Evolutionary conservation across 495 filamentous ascomycete genomes (phyloP).

Genomic region (Lasiosphaeris hirsuta): DNA sequence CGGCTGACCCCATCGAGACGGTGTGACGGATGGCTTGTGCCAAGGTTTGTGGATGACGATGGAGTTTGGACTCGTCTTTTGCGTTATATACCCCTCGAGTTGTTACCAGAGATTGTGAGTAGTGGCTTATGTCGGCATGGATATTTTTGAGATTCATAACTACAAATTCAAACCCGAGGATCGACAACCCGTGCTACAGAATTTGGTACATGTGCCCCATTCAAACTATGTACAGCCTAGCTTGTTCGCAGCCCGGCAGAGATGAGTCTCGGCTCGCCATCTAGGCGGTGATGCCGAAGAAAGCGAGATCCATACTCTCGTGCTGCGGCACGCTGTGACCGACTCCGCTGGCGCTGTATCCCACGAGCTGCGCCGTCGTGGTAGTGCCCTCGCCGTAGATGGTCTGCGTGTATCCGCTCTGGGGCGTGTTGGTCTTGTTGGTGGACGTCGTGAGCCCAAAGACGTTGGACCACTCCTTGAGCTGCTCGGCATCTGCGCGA

Average conservation of each 20-base stretch:
- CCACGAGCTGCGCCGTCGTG: constrained; percentile 43
- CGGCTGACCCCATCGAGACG: neutral
- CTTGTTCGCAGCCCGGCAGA: too few relatives aligned
- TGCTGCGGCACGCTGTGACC: constrained; percentile 48
- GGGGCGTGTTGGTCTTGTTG: constrained; percentile 39
- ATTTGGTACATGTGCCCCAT: too few relatives aligned
- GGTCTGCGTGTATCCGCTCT: constrained; percentile 51
- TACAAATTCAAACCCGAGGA: too few relatives aligned
- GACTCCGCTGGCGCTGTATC: constrained; percentile 46
- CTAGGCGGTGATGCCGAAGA: constrained; percentile 37
- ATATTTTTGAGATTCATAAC: too few relatives aligned
- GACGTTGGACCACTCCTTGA: constrained; percentile 38
- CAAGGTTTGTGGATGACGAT: too few relatives aligned
- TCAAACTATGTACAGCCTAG: too few relatives aligned
- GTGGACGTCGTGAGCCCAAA: constrained; percentile 35
- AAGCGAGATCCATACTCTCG: constrained; percentile 42
- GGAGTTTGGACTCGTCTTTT: too few relatives aligned
- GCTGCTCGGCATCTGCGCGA: constrained; percentile 19
- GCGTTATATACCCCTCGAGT: too few relatives aligned
- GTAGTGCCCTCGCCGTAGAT: constrained; percentile 49
- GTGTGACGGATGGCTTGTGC: neutral
- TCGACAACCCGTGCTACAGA: too few relatives aligned
- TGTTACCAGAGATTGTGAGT: too few relatives aligned
- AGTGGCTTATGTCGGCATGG: too few relatives aligned
- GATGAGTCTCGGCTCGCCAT: too few relatives aligned